phyloP scores from a whole-genome alignment of 306 rosid species.

The Biancaea sappan region DNA sequence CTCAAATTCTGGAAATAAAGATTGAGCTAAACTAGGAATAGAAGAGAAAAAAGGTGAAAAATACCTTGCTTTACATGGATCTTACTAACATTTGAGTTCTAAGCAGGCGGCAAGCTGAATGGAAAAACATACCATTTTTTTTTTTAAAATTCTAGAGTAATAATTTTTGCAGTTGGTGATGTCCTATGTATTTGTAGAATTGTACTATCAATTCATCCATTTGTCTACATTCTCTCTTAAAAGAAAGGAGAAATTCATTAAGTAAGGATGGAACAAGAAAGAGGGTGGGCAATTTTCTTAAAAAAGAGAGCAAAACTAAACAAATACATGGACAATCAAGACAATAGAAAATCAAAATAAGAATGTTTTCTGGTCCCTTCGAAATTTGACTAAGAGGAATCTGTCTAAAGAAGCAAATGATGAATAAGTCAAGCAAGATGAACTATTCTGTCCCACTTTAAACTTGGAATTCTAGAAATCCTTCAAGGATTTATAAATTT shows the following conservation, averaged over 20 bases:
- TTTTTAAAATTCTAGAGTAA: background rate
- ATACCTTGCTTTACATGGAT: no score
- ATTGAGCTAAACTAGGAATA: no score
- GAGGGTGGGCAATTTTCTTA: background rate
- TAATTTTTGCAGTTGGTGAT: background rate
- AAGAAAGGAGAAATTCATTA: background rate
- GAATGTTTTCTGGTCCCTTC: background rate
- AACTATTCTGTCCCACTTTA: background rate
- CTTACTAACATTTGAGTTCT: no score
- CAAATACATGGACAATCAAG: background rate
- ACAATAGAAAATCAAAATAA: background rate
- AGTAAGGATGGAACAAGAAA: background rate
- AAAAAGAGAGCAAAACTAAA: background rate
- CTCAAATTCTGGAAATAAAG: no score
- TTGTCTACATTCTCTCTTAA: background rate
- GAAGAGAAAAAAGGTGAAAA: no score
- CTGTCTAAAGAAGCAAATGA: background rate
- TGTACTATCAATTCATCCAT: background rate
- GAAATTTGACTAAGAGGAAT: background rate
- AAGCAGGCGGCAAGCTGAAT: background rate
- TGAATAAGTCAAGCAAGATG: conserved; percentile 2
- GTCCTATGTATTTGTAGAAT: background rate
- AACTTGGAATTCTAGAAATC: background rate
- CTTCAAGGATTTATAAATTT: conserved; percentile 21
- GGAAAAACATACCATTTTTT: background rate